Conservation (phyloP, 1,139 yeast genomes). For the Candida glucosophila region DNA sequence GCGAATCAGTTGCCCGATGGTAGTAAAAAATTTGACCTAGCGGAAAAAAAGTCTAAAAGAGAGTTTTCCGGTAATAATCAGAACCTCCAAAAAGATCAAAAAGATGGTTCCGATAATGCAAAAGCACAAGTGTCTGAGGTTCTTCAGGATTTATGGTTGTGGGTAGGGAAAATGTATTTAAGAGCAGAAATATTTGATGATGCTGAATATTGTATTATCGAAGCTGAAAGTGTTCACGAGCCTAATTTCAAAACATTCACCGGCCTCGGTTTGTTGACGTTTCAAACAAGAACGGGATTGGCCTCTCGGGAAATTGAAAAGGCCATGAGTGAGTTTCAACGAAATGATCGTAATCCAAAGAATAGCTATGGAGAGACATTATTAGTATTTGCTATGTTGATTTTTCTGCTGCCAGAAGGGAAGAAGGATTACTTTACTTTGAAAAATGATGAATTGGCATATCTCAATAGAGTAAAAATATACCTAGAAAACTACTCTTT, state of each 20-base stretch:
- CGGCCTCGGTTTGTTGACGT: conserved; percentile 44
- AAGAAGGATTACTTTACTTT: conserved; percentile 31
- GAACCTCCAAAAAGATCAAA: conserved; percentile 7
- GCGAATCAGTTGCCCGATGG: neutral
- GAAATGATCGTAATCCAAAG: conserved; percentile 13
- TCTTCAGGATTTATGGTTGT: conserved; percentile 64
- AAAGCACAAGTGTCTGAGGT: conserved; percentile 21
- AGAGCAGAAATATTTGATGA: conserved; percentile 49
- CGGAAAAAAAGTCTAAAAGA: conserved; percentile 4
- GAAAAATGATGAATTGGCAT: conserved; percentile 51
- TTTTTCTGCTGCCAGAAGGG: conserved; percentile 41
- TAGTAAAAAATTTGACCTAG: conserved; percentile 2
- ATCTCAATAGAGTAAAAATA: conserved; percentile 54
- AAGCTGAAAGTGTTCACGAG: conserved; percentile 49
- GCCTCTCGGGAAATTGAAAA: conserved; percentile 64
- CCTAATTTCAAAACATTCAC: conserved; percentile 48
- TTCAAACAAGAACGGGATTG: conserved; percentile 28
- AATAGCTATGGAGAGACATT: conserved; percentile 47
- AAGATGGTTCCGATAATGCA: neutral
- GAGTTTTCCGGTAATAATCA: conserved; percentile 1
- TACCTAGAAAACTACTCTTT: conserved; percentile 43
- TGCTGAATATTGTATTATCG: conserved; percentile 65
- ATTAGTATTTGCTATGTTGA: conserved; percentile 57
- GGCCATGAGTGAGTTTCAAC: conserved; percentile 41
- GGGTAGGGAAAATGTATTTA: conserved; percentile 61